Base-by-base conservation (phyloP, 768 basidiomycete genomes). In the Mycena filopes region DNA sequence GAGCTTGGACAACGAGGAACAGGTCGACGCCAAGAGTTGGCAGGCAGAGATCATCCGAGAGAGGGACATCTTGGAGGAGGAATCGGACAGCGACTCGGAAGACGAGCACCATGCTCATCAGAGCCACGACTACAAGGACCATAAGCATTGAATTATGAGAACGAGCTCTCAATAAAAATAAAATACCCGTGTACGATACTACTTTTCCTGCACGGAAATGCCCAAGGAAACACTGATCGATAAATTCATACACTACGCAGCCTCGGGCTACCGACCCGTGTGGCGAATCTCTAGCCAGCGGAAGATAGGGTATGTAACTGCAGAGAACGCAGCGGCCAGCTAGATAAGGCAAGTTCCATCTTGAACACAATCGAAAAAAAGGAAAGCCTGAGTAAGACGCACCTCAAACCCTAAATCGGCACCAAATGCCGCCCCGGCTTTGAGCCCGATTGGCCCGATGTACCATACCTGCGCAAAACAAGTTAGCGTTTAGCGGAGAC, bases 381-480 rank as follows among this genome's bases (percentile, higher is more conserved):
- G 40, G 23, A 23, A 48, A 16, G 49, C 31, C 36, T 15, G 15
- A n/a, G n/a, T 13, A 7, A 36, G 42, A 42, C 78, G 31, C 29
- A 84, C 82, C 77, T 87, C 86, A 60, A 87, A 86, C 33, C 86
- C 86, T 29, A 87, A 76, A 68, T 87, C 86, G 1, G 83, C 85
- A 31, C 86, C 85, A 42, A 72, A 80, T 47, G 74, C 73, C 10
- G 71, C 78, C 15, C 84, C 84, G 5, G 84, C 81, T 47, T 78
- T 61, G 49, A 70, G 71, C 4, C 79, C 86, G 4, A 86, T 69
- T 0, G 85, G 86, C 1, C 86, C 86, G 2, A 79, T 83, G 59
- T 85, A 86, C 84, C 85, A 85, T 8, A 74, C 72, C 72, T 77
- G 56, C 18, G 33, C 16, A 29, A 18, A n/a, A 38, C n/a, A 20